These are phyloP conservation scores for Afroboletus lepidellus DNA, from an alignment of 1,284 basidiomycete species.

Conservation along the genomic window DNA sequence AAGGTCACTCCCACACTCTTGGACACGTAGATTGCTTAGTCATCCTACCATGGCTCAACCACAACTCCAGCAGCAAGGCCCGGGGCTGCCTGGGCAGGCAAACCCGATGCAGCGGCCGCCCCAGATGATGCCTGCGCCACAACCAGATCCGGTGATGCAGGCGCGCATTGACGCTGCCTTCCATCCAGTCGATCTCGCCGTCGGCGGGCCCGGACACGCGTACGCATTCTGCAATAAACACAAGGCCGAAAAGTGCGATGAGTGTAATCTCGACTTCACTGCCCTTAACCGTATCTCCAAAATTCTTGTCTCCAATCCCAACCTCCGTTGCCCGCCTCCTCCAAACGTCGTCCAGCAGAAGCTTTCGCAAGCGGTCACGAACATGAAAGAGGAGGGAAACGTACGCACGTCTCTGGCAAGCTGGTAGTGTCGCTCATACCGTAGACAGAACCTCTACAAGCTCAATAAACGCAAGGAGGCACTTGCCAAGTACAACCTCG, in stretches of 20 bases:
- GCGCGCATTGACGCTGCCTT: slow-evolving; percentile 75
- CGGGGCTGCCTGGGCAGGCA: slow-evolving; percentile 12
- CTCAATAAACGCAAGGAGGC: slow-evolving; percentile 70
- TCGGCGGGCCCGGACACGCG: slow-evolving; percentile 52
- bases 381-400: slow-evolving; percentile 89
- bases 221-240: slow-evolving; percentile 61
- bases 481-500: slow-evolving; percentile 81
- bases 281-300: slow-evolving; percentile 72
- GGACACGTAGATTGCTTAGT: slow-evolving; percentile 1
- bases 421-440: slow-evolving; percentile 8
- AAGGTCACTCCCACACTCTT: slow-evolving; percentile 12
- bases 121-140: slow-evolving; percentile 42
- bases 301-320: slow-evolving; percentile 68
- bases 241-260: slow-evolving; percentile 65
- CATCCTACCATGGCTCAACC: slow-evolving; percentile 32
- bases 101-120: slow-evolving; percentile 33
- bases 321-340: slow-evolving; percentile 78
- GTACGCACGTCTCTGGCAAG: slow-evolving; percentile 41
- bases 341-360: slow-evolving; percentile 75
- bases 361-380: slow-evolving; percentile 68
- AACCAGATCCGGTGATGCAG: slow-evolving; percentile 67
- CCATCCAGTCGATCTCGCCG: slow-evolving; percentile 53
- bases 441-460: slow-evolving; percentile 72
- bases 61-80: slow-evolving; percentile 21
- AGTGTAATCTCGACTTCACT: slow-evolving; percentile 70